A percentile compares a stretch with the other conserved stretches of the same genome.
phyloP scores from a whole-genome alignment of 306 rosid species.

The Vigna reflexopilosa region DNA sequence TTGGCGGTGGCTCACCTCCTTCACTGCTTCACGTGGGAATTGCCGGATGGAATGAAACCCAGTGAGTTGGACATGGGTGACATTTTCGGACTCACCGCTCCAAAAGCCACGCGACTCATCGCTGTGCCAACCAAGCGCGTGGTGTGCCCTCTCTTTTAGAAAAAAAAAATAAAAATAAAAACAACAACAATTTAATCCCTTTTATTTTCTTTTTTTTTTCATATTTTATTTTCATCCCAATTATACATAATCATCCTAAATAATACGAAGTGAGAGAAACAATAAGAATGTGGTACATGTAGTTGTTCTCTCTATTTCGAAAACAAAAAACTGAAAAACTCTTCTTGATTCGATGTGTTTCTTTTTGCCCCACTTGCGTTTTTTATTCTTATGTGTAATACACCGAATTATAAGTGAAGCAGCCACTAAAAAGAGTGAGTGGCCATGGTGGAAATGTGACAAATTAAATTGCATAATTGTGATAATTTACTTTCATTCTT shows the following conservation, averaged over 20 bases:
- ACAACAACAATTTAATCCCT: neutral
- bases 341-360: constrained; percentile 22
- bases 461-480: neutral
- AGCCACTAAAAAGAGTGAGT: neutral
- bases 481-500: neutral
- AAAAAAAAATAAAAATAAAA: neutral
- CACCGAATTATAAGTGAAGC: neutral
- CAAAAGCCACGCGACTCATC: constrained; percentile 75
- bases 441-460: neutral
- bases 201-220: neutral
- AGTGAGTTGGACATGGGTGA: constrained; percentile 81
- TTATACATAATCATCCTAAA: constrained; percentile 9
- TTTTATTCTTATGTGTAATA: neutral
- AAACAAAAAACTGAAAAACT: neutral
- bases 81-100: constrained; percentile 93
- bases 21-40: constrained; percentile 86
- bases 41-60: constrained; percentile 83
- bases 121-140: constrained; percentile 78
- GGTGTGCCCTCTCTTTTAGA: constrained; percentile 52
- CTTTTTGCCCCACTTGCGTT: neutral
- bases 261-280: neutral
- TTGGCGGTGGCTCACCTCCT: constrained; percentile 76
- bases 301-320: neutral
- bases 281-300: neutral
- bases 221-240: neutral